These are phyloP conservation scores for Diospyros kaki DNA, from an alignment of 148 eudicot genomes.

Conservation along the genomic window DNA sequence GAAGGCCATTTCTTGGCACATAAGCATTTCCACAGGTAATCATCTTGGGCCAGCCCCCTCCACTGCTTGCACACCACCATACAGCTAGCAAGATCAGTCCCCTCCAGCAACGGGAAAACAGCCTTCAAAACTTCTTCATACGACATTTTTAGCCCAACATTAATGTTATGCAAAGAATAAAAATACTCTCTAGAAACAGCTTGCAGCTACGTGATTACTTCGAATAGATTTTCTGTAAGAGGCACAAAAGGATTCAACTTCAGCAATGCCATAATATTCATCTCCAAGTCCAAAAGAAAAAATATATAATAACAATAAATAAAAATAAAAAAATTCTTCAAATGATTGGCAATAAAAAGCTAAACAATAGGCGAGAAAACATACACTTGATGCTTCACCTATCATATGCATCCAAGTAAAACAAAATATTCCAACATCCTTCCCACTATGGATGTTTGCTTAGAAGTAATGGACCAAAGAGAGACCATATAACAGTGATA, in stretches of 20 bases:
- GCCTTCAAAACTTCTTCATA: slow-evolving; percentile 56
- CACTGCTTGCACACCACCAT: slow-evolving; percentile 75
- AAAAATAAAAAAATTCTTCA: not conserved
- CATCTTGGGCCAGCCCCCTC: slow-evolving; percentile 72
- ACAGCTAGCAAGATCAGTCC: slow-evolving; percentile 74
- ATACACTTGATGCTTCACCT: not conserved
- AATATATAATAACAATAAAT: too few relatives aligned
- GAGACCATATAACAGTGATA: too few relatives aligned
- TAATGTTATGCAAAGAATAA: not conserved
- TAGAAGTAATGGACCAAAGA: not conserved
- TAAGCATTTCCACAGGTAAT: slow-evolving; percentile 80
- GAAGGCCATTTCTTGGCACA: slow-evolving; percentile 93
- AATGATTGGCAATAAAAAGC: not conserved
- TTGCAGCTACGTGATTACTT: not conserved
- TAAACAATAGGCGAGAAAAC: not conserved
- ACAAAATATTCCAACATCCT: not conserved
- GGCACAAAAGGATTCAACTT: slow-evolving; percentile 4
- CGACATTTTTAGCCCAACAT: slow-evolving; percentile 28
- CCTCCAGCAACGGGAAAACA: slow-evolving; percentile 77
- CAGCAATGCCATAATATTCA: not conserved
- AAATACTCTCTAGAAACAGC: not conserved
- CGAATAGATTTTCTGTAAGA: slow-evolving; percentile 1
- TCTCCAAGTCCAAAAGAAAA: not conserved
- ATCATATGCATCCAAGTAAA: not conserved
- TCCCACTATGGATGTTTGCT: not conserved